Percentiles rank a stretch among this genome's conserved stretches.
Conservation (phyloP, 2,329 filamentous ascomycete genomes). For the Aspergillus pseudonomiae region DNA sequence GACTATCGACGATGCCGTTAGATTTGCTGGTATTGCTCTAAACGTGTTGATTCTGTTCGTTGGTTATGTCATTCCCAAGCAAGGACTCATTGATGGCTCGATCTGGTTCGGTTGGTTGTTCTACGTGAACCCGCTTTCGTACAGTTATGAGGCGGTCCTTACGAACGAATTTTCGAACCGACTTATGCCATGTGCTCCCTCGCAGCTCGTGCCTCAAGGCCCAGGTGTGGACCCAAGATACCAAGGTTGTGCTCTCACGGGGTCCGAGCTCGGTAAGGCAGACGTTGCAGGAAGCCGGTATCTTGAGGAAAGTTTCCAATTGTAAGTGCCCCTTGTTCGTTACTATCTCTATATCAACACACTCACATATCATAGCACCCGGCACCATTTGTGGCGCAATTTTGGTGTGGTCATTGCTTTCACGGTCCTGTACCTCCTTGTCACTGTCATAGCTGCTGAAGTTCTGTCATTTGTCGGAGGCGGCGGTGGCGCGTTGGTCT, state of each 20-base stretch:
- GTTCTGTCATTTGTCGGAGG: constrained; percentile 62
- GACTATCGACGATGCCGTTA: constrained; percentile 67
- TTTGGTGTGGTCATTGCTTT: constrained; percentile 79
- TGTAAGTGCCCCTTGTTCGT: constrained; percentile 27
- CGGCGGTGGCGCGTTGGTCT: constrained; percentile 70
- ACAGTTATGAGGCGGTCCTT: constrained; percentile 69
- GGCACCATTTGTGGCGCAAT: constrained; percentile 68
- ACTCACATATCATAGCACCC: constrained; percentile 32
- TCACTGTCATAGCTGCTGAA: constrained; percentile 73
- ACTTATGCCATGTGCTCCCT: constrained; percentile 60
- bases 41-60: constrained; percentile 67
- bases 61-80: constrained; percentile 70
- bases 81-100: constrained; percentile 59
- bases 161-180: constrained; percentile 66
- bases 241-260: constrained; percentile 65
- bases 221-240: constrained; percentile 57
- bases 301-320: constrained; percentile 58
- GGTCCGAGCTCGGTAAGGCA: constrained; percentile 56
- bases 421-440: constrained; percentile 69
- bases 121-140: constrained; percentile 58
- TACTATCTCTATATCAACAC: too few species aligned
- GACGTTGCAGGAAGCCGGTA: constrained; percentile 60
- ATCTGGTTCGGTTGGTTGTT: constrained; percentile 70
- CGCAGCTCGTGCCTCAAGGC: constrained; percentile 64
- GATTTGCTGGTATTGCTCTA: constrained; percentile 63